A percentile compares a stretch with the other conserved stretches of the same genome.
phyloP scores from a whole-genome alignment of 176 grass and related monocot genomes.

The Alloteropsis semialata region DNA sequence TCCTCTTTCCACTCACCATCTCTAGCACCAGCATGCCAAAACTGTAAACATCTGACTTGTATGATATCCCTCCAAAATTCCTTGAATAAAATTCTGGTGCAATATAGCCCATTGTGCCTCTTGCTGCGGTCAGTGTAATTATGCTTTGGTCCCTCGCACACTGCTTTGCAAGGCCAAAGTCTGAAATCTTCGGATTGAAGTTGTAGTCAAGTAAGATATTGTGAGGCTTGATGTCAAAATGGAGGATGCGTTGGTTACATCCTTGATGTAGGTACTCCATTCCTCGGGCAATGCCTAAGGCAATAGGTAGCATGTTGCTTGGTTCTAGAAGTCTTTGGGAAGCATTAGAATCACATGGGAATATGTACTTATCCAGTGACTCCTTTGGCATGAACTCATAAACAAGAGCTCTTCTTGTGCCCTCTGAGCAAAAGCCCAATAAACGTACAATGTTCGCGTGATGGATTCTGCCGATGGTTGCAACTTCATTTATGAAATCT shows the following conservation, averaged over 20 bases:
- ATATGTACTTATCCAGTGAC: conserved; percentile 50
- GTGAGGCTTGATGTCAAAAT: conserved; percentile 72
- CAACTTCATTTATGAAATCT: conserved; percentile 77
- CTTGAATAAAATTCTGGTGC: conserved; percentile 42
- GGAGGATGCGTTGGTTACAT: conserved; percentile 62
- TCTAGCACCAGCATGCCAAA: conserved; percentile 56
- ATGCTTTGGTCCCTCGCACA: conserved; percentile 61
- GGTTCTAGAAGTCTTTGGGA: neutral
- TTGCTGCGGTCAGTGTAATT: conserved; percentile 28
- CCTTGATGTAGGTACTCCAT: conserved; percentile 70
- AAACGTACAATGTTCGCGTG: conserved; percentile 64
- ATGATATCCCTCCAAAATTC: conserved; percentile 23
- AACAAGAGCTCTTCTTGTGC: conserved; percentile 36
- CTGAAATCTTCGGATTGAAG: conserved; percentile 54
- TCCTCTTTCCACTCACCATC: conserved; percentile 55
- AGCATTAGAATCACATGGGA: neutral
- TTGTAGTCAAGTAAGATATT: conserved; percentile 58
- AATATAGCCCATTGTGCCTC: conserved; percentile 52
- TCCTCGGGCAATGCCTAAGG: conserved; percentile 46
- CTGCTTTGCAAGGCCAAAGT: conserved; percentile 64
- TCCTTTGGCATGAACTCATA: conserved; percentile 64
- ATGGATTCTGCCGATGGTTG: conserved; percentile 60
- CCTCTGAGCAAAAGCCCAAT: conserved; percentile 49
- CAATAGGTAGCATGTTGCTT: conserved; percentile 29
- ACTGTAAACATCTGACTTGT: conserved; percentile 52